Percentiles rank a stretch among this genome's conserved stretches.
These are phyloP conservation scores for Penicillium flavigenum DNA, from an alignment of 495 filamentous ascomycete genomes.

Conservation along the genomic window DNA sequence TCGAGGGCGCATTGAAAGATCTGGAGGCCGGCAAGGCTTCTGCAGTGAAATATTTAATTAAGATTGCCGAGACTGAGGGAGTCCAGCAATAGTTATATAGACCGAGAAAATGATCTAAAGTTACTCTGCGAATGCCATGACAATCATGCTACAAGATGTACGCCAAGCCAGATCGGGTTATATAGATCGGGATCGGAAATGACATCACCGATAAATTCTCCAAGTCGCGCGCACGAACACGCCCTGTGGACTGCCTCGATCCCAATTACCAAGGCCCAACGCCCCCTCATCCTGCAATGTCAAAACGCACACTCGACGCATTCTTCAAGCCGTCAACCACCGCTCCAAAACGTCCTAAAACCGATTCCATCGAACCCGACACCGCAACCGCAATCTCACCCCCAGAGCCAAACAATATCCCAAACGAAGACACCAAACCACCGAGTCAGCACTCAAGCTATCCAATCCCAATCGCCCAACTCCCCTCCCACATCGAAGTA, in stretches of 20 bases:
- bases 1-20: conserved; percentile 55
- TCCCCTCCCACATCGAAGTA: conserved; percentile 47
- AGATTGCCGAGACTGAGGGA: conserved; percentile 60
- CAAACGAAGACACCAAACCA: conserved; percentile 1
- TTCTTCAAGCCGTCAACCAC: conserved; percentile 25
- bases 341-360: conserved; percentile 20
- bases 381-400: background rate
- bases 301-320: conserved; percentile 29
- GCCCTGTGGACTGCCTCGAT: no score
- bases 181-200: conserved; percentile 6
- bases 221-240: background rate
- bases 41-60: conserved; percentile 67
- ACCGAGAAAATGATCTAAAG: background rate
- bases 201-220: conserved; percentile 11
- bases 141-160: background rate
- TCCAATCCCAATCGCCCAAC: conserved; percentile 58
- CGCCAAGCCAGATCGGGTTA: conserved; percentile 4
- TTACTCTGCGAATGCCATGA: background rate
- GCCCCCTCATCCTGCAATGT: conserved; percentile 11
- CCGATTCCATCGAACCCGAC: conserved; percentile 4
- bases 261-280: background rate
- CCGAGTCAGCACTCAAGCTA: conserved; percentile 53
- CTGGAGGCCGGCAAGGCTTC: conserved; percentile 65
- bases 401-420: conserved; percentile 7
- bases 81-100: conserved; percentile 9